Conservation (phyloP, 2,329 filamentous ascomycete species). For the Phialocephala sp. region DNA sequence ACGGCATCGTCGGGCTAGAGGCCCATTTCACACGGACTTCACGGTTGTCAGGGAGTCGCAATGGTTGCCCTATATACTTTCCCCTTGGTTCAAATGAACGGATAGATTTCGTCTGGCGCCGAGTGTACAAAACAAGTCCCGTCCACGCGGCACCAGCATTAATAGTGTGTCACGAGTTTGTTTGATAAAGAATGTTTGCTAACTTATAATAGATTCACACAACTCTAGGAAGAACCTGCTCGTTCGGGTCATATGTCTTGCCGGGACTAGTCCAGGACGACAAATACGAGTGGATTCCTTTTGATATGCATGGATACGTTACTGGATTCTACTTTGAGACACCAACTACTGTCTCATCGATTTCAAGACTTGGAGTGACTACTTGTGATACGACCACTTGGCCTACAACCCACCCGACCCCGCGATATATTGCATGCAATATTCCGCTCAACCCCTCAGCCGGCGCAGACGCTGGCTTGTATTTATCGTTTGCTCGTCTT, state of each 20-base stretch:
- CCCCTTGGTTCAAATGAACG: too few species aligned
- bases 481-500: constrained; percentile 26
- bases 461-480: constrained; percentile 17
- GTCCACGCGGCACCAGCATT: constrained; percentile 18
- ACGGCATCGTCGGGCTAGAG: constrained; percentile 25
- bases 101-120: too few species aligned
- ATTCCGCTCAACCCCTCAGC: constrained; percentile 12
- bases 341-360: constrained; percentile 10
- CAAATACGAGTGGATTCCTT: constrained; percentile 26
- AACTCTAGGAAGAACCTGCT: constrained; percentile 20
- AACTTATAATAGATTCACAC: constrained; percentile 24
- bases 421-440: constrained; percentile 14
- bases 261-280: constrained; percentile 11
- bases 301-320: constrained; percentile 20
- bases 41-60: constrained; percentile 17
- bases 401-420: constrained; percentile 6
- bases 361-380: constrained; percentile 23
- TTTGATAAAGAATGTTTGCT: constrained; percentile 10
- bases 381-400: constrained; percentile 13
- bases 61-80: constrained; percentile 15
- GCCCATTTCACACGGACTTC: constrained; percentile 24
- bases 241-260: constrained; percentile 24
- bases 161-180: constrained; percentile 13
- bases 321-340: constrained; percentile 26
- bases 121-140: constrained; percentile 19